Conservation (phyloP, 768 basidiomycete species). For the Leccinum pellstonianum region DNA sequence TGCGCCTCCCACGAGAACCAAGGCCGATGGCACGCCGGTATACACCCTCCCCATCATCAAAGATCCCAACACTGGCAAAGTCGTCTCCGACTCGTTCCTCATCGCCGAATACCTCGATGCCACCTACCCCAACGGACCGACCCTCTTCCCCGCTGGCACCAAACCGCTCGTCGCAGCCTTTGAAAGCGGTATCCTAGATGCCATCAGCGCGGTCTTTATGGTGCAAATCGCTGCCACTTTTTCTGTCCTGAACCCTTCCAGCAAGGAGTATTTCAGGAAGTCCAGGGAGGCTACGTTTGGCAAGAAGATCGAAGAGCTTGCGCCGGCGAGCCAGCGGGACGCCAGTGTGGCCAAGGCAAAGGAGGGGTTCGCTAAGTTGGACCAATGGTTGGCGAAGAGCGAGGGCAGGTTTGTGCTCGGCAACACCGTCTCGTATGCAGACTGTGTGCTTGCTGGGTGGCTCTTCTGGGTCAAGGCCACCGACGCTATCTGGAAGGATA, state of each 20-base stretch:
- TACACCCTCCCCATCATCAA: constrained; percentile 45
- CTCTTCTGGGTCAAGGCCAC: constrained; percentile 5
- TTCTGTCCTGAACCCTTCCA: constrained; percentile 25
- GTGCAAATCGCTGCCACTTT: constrained; percentile 16
- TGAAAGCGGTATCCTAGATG: constrained; percentile 2
- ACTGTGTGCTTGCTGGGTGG: constrained; percentile 33
- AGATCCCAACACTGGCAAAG: constrained; percentile 36
- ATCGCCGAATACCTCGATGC: constrained; percentile 49
- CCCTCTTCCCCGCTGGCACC: no score
- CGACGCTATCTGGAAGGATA: constrained; percentile 33
- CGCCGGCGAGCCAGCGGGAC: constrained; percentile 29
- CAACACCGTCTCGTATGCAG: constrained; percentile 35
- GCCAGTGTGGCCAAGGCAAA: constrained; percentile 30
- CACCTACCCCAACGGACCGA: constrained; percentile 23
- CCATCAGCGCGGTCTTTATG: constrained; percentile 10
- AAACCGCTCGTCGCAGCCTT: no score
- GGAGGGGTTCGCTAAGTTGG: constrained; percentile 26
- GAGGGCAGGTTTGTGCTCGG: constrained; percentile 36
- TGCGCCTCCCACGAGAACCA: constrained; percentile 31
- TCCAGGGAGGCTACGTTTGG: constrained; percentile 35
- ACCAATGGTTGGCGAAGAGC: constrained; percentile 30
- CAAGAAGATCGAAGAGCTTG: constrained; percentile 37
- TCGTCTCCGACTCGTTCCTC: constrained; percentile 19
- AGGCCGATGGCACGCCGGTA: constrained; percentile 30
- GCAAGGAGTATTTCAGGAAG: constrained; percentile 33